Base-by-base conservation (phyloP, 148 eudicot genomes). In the Nepenthes gracilis region DNA sequence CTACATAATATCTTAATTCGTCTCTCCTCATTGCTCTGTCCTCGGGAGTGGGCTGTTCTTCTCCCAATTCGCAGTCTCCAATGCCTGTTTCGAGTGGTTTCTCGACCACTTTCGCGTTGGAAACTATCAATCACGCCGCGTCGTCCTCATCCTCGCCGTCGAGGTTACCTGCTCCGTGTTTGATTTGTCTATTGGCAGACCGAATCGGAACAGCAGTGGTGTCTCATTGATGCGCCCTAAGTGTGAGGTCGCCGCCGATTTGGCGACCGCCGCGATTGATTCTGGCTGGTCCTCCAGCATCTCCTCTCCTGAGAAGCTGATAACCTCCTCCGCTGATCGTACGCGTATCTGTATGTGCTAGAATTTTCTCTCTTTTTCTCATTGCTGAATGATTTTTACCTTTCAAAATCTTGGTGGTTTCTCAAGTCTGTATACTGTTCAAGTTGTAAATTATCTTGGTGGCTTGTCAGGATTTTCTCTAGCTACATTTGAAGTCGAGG, bases 31-130 rank as follows among this genome's bases (percentile, higher is more conserved):
- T 40, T 40, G 4, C 45, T 40, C 45, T 40, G 6, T 40, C 45
- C 45, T 4, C 45, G 8, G 8, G 8, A 40, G 8, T 40, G 6
- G 45, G 45, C 1, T 40, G 6, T 40, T 40, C 45, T 8, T 40
- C 45, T 8, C 8, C 45, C 45, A 40, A 40, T 40, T 40, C 6
- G 45, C 45, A 40, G 45, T 15, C 64, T 60, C 53, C 65, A 43
- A 85, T 86, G 95, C 84, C 87, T 58, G 87, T 77, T 4, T 76
- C 91, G 34, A 86, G 75, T 61, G 78, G 68, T 54, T 35, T 71
- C 11, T 48, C 80, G 45, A 64, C 73, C 63, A 64, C 87, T n/a
- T 81, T 83, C 69, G 74, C 86, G 1, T 70, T 87, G 68, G 93
- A 91, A 71, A 60, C 83, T 49, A 68, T 81, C 49, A 52, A 79